These are phyloP conservation scores for Aurifilum marmelostoma DNA, from an alignment of 2,329 filamentous ascomycete genomes.

Conservation along the genomic window DNA sequence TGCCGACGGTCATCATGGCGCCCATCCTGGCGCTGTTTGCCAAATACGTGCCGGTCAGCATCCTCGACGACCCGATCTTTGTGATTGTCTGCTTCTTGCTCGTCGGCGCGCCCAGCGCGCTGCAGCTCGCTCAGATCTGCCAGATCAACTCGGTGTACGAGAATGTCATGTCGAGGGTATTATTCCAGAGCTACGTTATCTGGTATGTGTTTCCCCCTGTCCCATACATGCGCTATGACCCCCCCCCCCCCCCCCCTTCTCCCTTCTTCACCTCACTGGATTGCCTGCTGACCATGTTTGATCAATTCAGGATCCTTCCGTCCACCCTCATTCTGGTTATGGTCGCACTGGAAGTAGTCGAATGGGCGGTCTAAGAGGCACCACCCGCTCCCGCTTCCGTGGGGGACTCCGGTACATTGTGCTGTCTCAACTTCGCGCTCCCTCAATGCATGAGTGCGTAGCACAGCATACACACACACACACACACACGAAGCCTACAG, in stretches of 20 bases:
- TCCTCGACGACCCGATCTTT: conserved; percentile 96
- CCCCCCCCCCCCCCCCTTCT: background rate
- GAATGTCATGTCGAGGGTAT: conserved; percentile 85
- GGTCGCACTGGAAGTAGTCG: conserved; percentile 87
- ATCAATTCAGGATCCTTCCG: conserved; percentile 74
- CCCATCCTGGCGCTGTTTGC: conserved; percentile 84
- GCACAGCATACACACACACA: background rate
- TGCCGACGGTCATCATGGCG: conserved; percentile 91
- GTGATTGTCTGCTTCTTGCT: conserved; percentile 97
- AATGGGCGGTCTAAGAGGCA: conserved; percentile 66
- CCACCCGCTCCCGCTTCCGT: background rate
- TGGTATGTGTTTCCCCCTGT: conserved; percentile 61
- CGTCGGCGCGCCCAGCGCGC: conserved; percentile 87
- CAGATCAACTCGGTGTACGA: conserved; percentile 98
- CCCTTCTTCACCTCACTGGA: background rate
- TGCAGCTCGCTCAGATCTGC: conserved; percentile 97
- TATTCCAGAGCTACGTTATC: conserved; percentile 96
- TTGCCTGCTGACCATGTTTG: conserved; percentile 34
- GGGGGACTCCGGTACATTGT: background rate
- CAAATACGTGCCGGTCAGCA: conserved; percentile 90
- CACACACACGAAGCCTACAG: background rate
- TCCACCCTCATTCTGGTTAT: conserved; percentile 90
- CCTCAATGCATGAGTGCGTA: background rate
- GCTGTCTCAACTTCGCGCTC: background rate
- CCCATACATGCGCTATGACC: too few species aligned